phyloP scores from a whole-genome alignment of 108 stramenopile species.

The Asterionellopsis glacialis region DNA sequence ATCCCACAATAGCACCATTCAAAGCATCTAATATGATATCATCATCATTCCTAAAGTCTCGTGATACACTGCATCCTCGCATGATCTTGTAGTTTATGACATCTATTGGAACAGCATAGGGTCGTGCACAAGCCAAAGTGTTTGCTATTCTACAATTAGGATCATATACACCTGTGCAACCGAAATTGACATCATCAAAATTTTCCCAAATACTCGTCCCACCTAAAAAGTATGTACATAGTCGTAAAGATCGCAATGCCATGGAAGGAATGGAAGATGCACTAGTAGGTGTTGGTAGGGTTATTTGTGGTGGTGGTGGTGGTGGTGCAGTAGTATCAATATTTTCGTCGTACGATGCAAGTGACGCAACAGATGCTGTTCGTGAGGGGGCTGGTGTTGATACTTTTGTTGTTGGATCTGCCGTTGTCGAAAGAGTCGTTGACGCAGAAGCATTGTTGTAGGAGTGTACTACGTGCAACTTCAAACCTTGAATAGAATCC shows the following conservation, averaged over 20 bases:
- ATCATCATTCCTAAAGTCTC: conserved; percentile 22
- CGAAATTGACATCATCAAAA: conserved; percentile 7
- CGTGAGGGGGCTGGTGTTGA: background rate
- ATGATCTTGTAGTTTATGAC: conserved; percentile 29
- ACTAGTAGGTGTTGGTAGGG: conserved; percentile 16
- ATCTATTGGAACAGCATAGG: conserved; percentile 47
- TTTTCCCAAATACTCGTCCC: conserved; percentile 25
- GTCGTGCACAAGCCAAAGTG: conserved; percentile 29
- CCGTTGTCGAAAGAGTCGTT: too few species aligned
- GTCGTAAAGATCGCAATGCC: conserved; percentile 51
- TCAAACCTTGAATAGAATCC: conserved; percentile 1
- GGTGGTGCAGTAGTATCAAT: conserved; percentile 8
- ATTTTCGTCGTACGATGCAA: conserved; percentile 3
- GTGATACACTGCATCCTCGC: conserved; percentile 16
- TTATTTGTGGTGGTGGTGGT: conserved; percentile 4
- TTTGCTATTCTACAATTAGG: conserved; percentile 46
- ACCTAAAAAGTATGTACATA: conserved; percentile 67
- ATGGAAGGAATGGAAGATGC: conserved; percentile 26
- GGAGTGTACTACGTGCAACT: background rate
- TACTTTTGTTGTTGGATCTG: too few species aligned
- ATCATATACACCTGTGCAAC: conserved; percentile 38
- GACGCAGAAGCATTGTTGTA: conserved; percentile 5
- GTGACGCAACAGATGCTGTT: conserved; percentile 1
- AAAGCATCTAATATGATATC: conserved; percentile 37
- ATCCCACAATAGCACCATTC: conserved; percentile 68